These are phyloP conservation scores for Gossypium mustelinum DNA, from an alignment of 345 rosid species.

Conservation along the genomic window DNA sequence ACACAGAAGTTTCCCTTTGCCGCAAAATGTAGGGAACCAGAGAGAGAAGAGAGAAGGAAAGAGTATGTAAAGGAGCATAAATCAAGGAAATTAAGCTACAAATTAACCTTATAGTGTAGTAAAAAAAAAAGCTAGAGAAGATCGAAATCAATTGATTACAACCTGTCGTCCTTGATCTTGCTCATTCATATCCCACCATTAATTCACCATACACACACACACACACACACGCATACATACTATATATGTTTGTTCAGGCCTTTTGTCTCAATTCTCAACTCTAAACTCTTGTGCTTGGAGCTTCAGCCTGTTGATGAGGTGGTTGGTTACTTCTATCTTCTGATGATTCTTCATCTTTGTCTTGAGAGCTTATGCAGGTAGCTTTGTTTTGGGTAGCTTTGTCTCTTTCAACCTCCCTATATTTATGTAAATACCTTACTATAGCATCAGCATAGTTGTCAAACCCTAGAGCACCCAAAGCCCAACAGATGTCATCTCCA, in stretches of 20 bases:
- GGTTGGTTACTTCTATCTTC: conserved; percentile 4
- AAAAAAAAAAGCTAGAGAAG: conserved; percentile 6
- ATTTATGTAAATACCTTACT: conserved; percentile 53
- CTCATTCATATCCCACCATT: neutral
- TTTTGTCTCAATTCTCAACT: neutral
- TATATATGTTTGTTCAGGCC: neutral
- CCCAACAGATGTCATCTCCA: conserved; percentile 91
- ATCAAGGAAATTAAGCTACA: neutral
- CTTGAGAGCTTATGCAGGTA: neutral
- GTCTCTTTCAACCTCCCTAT: conserved; percentile 58
- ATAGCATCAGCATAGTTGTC: conserved; percentile 68
- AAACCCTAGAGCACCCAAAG: conserved; percentile 69
- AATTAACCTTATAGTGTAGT: conserved; percentile 10
- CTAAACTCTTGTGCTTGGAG: conserved; percentile 10
- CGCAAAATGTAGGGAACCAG: neutral
- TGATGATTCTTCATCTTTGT: conserved; percentile 29
- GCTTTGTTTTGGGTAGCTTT: conserved; percentile 38
- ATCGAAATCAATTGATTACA: conserved; percentile 15
- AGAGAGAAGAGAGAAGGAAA: neutral
- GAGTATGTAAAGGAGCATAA: neutral
- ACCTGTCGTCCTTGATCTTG: neutral
- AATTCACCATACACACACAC: neutral
- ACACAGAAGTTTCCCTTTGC: conserved; percentile 5
- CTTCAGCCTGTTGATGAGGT: conserved; percentile 16
- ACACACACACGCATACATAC: neutral